These are phyloP conservation scores for Tripterygium wilfordii DNA, from an alignment of 177 flowering plant genomes.

Conservation along the genomic window DNA sequence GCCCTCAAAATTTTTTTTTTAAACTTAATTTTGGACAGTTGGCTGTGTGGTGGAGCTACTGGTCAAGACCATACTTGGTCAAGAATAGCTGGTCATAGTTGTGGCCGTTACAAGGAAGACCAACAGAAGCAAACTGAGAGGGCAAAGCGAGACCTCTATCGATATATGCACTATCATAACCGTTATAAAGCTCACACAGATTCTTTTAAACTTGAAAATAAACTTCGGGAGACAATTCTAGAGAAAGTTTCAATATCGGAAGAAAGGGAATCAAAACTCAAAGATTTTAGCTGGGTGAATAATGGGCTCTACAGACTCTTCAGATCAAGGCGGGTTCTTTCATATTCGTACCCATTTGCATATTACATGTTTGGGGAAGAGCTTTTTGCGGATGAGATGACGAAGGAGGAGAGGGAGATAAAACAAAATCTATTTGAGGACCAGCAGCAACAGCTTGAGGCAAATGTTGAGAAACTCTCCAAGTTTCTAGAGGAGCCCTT, in stretches of 20 bases:
- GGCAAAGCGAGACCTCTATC: constrained; percentile 72
- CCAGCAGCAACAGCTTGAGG: constrained; percentile 95
- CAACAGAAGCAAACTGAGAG: constrained; percentile 50
- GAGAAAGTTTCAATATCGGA: constrained; percentile 56
- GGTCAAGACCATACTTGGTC: constrained; percentile 88
- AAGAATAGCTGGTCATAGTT: constrained; percentile 72
- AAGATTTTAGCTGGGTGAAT: constrained; percentile 81
- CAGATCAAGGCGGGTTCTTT: constrained; percentile 84
- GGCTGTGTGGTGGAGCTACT: constrained; percentile 98
- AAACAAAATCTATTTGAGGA: constrained; percentile 86
- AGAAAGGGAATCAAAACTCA: constrained; percentile 43
- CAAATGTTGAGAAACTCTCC: constrained; percentile 82
- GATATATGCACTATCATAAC: constrained; percentile 93
- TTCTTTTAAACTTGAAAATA: constrained; percentile 79
- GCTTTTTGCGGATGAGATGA: constrained; percentile 77
- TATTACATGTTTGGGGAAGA: constrained; percentile 94
- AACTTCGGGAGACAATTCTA: constrained; percentile 52
- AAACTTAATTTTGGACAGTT: constrained; percentile 43
- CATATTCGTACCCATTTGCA: constrained; percentile 92
- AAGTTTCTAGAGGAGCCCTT: constrained; percentile 70
- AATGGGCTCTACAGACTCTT: constrained; percentile 80
- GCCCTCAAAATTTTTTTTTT: too few species aligned
- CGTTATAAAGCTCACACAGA: constrained; percentile 89
- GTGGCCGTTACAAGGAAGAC: constrained; percentile 86
- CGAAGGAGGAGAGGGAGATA: constrained; percentile 46